Evolutionary conservation across 2,329 filamentous ascomycete species (phyloP), one percentile per base, ranked within the genome.

Genomic region (Fonsecaea erecta): DNA sequence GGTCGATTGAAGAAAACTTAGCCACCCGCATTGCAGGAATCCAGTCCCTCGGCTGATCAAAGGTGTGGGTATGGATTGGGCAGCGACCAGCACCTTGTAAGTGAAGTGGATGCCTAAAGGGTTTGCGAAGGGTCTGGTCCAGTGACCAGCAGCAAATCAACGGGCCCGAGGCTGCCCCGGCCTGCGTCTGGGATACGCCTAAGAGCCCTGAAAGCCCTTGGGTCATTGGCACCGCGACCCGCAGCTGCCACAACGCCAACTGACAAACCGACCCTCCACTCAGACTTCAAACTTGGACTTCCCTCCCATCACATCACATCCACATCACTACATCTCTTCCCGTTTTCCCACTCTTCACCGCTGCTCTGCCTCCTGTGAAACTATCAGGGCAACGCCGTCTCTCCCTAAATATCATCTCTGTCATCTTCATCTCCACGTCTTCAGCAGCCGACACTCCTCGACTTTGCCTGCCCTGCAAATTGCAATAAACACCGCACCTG

Each of bases 281-380:
- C 57, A 60, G 43, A 60, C 57, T 37, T 51, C 43, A 60, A 52
- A 60, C 57, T 34, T 58, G 30, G 35, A 58, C 60, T 56, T 62
- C 37, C 40, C 60, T 56, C 37, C 37, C 16, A 37, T 57, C 30
- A 43, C 52, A 62, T 55, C 60, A 57, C 60, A 51, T 37, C 60
- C 51, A 46, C 54, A 40, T 40, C 43, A 30, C 37, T 18, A 46
- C 60, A 26, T 51, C 60, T 18, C 52, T 26, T 43, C 21, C 52
- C 28, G 37, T 40, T 32, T 35, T 14, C 43, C 56, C 18, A 18
- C 21, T 30, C 52, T 62, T 56, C 60, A 62, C 53, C 51, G 40
- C 60, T 34, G 52, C 34, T 28, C 48, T 43, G 52, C 34, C 59
- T 26, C 8, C 43, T 52, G 16, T 28, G 43, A 12, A 32, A 40